Conservation (phyloP, 2,329 filamentous ascomycete species). For the Clonostachys solani region DNA sequence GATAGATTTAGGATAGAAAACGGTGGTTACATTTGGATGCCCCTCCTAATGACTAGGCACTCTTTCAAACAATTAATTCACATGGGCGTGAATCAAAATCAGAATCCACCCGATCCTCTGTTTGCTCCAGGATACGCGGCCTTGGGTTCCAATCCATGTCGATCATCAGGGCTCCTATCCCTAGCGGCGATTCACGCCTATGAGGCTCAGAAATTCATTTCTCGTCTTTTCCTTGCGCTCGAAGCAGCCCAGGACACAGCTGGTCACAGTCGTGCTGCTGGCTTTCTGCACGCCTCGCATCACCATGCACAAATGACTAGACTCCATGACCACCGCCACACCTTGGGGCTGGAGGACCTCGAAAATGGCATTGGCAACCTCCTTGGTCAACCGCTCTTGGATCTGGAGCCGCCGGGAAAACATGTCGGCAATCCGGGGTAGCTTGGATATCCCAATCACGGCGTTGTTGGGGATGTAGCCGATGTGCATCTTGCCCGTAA, state of each 20-base stretch:
- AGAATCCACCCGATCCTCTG: too few species aligned
- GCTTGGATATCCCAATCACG: slow-evolving; percentile 92
- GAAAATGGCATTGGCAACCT: slow-evolving; percentile 92
- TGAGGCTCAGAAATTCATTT: slow-evolving; percentile 88
- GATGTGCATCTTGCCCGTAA: slow-evolving; percentile 99
- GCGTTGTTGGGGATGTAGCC: slow-evolving; percentile 91
- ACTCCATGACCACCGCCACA: slow-evolving; percentile 97
- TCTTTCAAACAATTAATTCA: too few species aligned
- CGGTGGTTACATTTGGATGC: too few species aligned
- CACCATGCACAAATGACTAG: slow-evolving; percentile 95
- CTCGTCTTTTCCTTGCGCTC: slow-evolving; percentile 88
- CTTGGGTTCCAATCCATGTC: too few species aligned
- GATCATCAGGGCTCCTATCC: too few species aligned
- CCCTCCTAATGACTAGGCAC: too few species aligned
- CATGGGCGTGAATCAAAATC: too few species aligned
- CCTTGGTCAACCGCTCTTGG: slow-evolving; percentile 92
- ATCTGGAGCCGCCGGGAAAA: slow-evolving; percentile 91
- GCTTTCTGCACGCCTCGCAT: slow-evolving; percentile 98
- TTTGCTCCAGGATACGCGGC: too few species aligned
- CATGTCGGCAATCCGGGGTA: slow-evolving; percentile 95
- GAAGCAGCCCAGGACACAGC: slow-evolving; percentile 96
- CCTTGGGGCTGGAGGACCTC: slow-evolving; percentile 92
- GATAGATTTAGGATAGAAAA: too few species aligned
- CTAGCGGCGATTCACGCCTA: slow-evolving; percentile 48
- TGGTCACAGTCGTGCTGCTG: slow-evolving; percentile 86